Evolutionary conservation across 805 yeast species (phyloP).

Genomic region (Kodamaea nitidulidarum): DNA sequence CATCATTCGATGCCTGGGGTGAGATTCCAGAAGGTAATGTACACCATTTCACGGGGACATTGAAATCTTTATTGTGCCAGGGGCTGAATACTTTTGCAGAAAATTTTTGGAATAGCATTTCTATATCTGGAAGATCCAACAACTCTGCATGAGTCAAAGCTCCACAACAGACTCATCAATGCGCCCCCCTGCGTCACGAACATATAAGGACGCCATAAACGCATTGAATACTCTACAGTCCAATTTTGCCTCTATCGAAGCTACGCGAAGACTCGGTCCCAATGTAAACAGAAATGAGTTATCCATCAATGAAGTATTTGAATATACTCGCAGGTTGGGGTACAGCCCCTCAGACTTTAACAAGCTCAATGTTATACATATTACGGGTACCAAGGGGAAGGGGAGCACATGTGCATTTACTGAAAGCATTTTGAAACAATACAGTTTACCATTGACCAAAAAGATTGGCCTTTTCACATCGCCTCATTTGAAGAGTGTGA

Average conservation of each 20-base stretch:
- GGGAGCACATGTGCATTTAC: conserved; percentile 97
- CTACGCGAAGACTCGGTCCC: conserved; percentile 64
- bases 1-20: no score
- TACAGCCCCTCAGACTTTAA: conserved; percentile 60
- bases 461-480: conserved; percentile 93
- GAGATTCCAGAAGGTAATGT: no score
- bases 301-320: conserved; percentile 76
- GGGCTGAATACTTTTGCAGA: background rate
- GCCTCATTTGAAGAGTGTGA: conserved; percentile 89
- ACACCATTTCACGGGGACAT: background rate
- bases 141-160: conserved; percentile 5
- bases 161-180: conserved; percentile 1
- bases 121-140: background rate
- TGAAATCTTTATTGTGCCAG: no score
- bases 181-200: conserved; percentile 13
- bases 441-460: conserved; percentile 21
- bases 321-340: conserved; percentile 37
- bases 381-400: conserved; percentile 97
- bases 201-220: conserved; percentile 67
- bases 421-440: conserved; percentile 71
- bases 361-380: conserved; percentile 74
- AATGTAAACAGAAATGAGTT: conserved; percentile 54
- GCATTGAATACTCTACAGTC: conserved; percentile 87
- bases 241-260: conserved; percentile 85
- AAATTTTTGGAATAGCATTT: conserved; percentile 1